Conservation (phyloP, 345 rosid species). For the Rubroshorea leprosula region DNA sequence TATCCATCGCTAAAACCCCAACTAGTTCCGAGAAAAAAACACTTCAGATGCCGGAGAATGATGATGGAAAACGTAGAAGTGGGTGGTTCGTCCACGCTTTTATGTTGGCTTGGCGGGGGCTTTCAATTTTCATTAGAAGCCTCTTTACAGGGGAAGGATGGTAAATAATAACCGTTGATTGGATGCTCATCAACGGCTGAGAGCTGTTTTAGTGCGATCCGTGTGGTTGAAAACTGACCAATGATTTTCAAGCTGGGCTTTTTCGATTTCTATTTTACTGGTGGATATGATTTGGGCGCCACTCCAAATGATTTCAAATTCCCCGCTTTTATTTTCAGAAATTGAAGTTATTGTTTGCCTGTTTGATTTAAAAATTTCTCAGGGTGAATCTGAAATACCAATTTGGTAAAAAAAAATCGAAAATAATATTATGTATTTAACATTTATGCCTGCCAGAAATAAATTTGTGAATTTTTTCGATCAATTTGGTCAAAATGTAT, state of each 20-base stretch:
- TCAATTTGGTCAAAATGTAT: no score
- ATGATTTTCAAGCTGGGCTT: neutral
- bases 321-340: constrained; percentile 10
- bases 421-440: no score
- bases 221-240: constrained; percentile 3
- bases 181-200: neutral
- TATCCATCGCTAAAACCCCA: constrained; percentile 44
- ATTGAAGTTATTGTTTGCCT: no score
- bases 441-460: no score
- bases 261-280: neutral
- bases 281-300: neutral
- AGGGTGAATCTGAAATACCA: no score
- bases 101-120: neutral
- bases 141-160: neutral
- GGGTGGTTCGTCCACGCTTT: neutral
- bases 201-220: neutral
- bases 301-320: neutral
- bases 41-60: neutral
- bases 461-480: no score
- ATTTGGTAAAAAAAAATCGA: no score
- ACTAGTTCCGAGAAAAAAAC: neutral
- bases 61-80: no score
- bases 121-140: no score
- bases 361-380: no score
- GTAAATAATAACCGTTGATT: constrained; percentile 3